Conservation (phyloP, 2,329 filamentous ascomycete genomes). For the Trichoderma sp. region DNA sequence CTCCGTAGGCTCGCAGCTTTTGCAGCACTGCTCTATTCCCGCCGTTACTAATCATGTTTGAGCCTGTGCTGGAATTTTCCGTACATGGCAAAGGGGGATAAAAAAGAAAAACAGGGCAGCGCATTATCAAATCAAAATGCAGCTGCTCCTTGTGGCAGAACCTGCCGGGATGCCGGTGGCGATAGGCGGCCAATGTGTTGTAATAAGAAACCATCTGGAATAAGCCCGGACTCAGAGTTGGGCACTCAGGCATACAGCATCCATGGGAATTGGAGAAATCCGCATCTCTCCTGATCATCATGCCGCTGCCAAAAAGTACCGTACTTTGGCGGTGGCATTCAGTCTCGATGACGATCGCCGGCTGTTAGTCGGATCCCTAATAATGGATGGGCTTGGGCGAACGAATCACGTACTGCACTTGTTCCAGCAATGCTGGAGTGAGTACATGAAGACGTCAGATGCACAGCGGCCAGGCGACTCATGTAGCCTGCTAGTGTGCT, state of each 20-base stretch:
- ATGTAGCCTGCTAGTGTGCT: background rate
- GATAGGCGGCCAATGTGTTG: conserved; percentile 3
- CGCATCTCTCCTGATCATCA: conserved; percentile 11
- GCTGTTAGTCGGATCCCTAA: background rate
- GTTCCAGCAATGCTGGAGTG: background rate
- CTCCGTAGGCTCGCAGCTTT: background rate
- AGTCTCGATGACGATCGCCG: conserved; percentile 1
- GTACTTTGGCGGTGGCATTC: background rate
- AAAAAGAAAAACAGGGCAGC: background rate
- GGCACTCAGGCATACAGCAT: background rate
- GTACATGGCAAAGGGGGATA: background rate
- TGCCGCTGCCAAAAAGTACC: background rate
- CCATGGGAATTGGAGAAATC: background rate
- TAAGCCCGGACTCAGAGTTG: background rate
- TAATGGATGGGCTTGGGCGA: background rate
- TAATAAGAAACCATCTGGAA: background rate
- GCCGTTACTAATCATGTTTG: conserved; percentile 1
- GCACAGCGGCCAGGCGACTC: background rate
- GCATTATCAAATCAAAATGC: background rate
- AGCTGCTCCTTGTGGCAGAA: background rate
- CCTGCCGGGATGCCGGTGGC: conserved; percentile 5
- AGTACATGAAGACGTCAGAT: conserved; percentile 13
- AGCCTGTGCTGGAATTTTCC: background rate
- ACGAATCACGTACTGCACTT: background rate
- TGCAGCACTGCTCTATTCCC: background rate